phyloP scores from a whole-genome alignment of 2,329 filamentous ascomycete genomes.

The Talaromyces sp. region DNA sequence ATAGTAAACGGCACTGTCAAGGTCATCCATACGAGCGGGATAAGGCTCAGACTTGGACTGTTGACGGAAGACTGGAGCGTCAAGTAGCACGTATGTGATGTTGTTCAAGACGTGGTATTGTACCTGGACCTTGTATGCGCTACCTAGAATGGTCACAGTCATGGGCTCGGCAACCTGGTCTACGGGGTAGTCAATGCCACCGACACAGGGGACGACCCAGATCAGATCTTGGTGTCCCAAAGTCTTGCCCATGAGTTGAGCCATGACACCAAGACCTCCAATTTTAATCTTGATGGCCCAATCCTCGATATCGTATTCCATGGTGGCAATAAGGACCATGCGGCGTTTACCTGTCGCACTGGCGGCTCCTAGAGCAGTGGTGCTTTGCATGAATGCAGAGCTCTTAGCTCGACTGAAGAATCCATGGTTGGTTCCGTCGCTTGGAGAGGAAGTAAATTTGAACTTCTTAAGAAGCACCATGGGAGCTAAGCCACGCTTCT shows the following conservation, averaged over 20 bases:
- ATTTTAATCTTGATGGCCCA: conserved; percentile 74
- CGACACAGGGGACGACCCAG: conserved; percentile 66
- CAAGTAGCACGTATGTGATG: conserved; percentile 69
- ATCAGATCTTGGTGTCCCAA: conserved; percentile 66
- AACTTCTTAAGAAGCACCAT: conserved; percentile 41
- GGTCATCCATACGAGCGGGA: conserved; percentile 69
- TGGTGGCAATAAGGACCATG: conserved; percentile 68
- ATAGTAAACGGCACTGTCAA: conserved; percentile 69
- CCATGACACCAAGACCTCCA: conserved; percentile 71
- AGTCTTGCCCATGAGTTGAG: conserved; percentile 69
- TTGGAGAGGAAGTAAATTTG: conserved; percentile 30
- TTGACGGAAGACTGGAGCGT: conserved; percentile 67
- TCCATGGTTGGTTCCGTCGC: conserved; percentile 12
- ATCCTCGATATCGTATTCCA: conserved; percentile 73
- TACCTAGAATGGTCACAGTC: conserved; percentile 62
- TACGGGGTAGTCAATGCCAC: conserved; percentile 65
- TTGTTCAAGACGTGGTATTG: conserved; percentile 67
- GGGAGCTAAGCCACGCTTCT: conserved; percentile 49
- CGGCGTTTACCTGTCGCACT: conserved; percentile 39
- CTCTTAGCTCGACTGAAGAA: conserved; percentile 39
- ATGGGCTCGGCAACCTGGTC: conserved; percentile 64
- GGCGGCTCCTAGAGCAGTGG: conserved; percentile 32
- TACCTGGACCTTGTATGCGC: conserved; percentile 63
- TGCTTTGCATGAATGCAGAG: conserved; percentile 41
- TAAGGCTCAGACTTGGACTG: conserved; percentile 67